These are phyloP conservation scores for Calonectria pseudoreteaudii DNA, from an alignment of 2,329 filamentous ascomycete genomes.

Conservation along the genomic window DNA sequence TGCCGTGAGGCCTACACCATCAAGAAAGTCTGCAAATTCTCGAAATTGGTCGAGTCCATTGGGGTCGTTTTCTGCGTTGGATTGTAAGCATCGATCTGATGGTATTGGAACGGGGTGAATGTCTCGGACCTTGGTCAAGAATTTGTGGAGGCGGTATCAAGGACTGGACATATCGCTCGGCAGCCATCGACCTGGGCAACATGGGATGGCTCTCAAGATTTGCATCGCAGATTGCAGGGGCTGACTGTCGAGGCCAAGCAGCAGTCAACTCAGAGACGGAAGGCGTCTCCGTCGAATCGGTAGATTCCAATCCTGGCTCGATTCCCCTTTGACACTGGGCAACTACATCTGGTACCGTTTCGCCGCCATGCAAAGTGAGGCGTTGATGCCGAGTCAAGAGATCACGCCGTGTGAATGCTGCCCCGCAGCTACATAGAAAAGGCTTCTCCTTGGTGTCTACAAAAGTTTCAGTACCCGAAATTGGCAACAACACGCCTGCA, in stretches of 20 bases:
- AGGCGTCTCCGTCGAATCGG: conserved; percentile 6
- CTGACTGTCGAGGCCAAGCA: conserved; percentile 15
- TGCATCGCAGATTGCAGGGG: not conserved
- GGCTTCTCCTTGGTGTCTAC: conserved; percentile 62
- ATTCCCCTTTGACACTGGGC: conserved; percentile 34
- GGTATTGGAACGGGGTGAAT: conserved; percentile 3
- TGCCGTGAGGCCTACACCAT: conserved; percentile 51
- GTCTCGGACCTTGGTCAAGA: conserved; percentile 43
- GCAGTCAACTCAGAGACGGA: conserved; percentile 17
- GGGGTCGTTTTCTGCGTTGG: not conserved
- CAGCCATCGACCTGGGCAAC: conserved; percentile 3
- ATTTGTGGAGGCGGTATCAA: conserved; percentile 25
- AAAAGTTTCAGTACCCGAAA: not conserved
- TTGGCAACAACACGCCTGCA: not conserved
- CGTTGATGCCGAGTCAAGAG: conserved; percentile 58
- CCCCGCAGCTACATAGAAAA: conserved; percentile 57
- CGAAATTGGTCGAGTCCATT: conserved; percentile 49
- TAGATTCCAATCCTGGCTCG: conserved; percentile 24
- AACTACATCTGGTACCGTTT: conserved; percentile 26
- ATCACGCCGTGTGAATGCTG: conserved; percentile 58
- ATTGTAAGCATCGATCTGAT: not conserved
- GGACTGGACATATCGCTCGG: conserved; percentile 16
- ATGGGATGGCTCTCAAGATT: conserved; percentile 21
- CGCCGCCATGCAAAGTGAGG: conserved; percentile 49
- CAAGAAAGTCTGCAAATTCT: conserved; percentile 53